Conservation (phyloP, 441 rosid species). For the Adansonia gregorii region DNA sequence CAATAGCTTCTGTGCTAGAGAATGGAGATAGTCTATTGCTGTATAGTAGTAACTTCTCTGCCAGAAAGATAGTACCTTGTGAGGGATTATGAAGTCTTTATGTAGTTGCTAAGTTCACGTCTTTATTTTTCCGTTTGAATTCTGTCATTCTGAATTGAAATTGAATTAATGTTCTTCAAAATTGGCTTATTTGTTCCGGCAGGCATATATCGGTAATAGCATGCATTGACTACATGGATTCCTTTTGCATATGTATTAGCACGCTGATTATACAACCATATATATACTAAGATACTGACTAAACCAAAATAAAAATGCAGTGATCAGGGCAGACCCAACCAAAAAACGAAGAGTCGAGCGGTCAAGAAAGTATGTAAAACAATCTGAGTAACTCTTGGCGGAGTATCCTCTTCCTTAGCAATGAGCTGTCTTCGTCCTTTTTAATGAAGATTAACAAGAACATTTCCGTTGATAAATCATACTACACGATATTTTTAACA, state of each 20-base stretch:
- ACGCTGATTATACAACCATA: neutral
- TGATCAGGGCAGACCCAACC: slow-evolving; percentile 64
- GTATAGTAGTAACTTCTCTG: neutral
- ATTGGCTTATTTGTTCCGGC: neutral
- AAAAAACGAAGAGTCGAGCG: slow-evolving; percentile 79
- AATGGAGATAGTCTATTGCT: neutral
- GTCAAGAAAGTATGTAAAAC: slow-evolving; percentile 63
- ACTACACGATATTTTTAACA: neutral
- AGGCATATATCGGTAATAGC: neutral
- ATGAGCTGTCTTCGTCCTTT: neutral
- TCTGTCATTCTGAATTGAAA: slow-evolving; percentile 12
- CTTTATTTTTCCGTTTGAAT: neutral
- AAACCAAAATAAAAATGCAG: slow-evolving; percentile 42
- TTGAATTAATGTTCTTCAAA: neutral
- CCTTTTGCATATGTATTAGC: slow-evolving; percentile 3
- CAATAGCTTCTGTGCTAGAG: neutral
- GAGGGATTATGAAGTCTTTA: neutral
- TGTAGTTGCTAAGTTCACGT: neutral
- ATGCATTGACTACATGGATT: neutral
- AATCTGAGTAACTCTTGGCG: neutral
- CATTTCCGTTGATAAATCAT: neutral
- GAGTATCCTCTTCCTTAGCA: slow-evolving; percentile 1
- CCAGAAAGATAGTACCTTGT: neutral
- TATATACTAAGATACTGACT: slow-evolving; percentile 26
- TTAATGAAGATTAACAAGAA: neutral